Percentiles rank a stretch among this genome's conserved stretches.
Conservation (phyloP, 2,329 filamentous ascomycete genomes). For the Tolypocladium ovalisporum region DNA sequence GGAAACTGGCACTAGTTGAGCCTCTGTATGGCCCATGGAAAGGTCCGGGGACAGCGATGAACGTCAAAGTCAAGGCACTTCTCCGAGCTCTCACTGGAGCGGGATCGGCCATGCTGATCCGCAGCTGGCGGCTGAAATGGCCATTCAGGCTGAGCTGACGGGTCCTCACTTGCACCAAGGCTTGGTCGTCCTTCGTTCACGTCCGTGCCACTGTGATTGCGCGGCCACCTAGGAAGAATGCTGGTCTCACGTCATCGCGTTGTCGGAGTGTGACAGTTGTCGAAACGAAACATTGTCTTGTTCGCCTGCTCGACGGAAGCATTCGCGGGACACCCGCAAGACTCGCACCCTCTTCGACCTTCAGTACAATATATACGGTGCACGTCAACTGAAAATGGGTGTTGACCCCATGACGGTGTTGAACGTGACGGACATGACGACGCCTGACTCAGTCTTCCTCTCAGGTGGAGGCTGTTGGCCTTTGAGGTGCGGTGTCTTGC, state of each 20-base stretch:
- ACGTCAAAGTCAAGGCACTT: too few species aligned
- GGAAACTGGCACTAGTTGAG: not conserved
- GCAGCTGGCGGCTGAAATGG: not conserved
- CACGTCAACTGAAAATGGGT: not conserved
- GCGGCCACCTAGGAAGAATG: not conserved
- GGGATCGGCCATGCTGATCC: too few species aligned
- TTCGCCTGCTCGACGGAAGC: not conserved
- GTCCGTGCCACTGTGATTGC: not conserved
- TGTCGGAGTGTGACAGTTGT: not conserved
- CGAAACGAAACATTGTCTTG: not conserved
- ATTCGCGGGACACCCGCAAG: not conserved
- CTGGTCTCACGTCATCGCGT: not conserved
- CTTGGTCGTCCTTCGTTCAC: not conserved
- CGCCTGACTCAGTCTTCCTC: not conserved
- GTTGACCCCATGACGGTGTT: too few species aligned
- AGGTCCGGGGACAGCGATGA: not conserved
- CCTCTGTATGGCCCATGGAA: not conserved
- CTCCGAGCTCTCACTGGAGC: too few species aligned
- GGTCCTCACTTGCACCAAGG: not conserved
- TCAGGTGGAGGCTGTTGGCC: not conserved
- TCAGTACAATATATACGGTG: too few species aligned
- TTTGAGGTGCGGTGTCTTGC: not conserved
- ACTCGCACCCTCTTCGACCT: not conserved
- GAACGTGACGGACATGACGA: not conserved
- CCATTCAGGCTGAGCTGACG: not conserved